These are phyloP conservation scores for Xylaria sp. DNA, from an alignment of 2,329 filamentous ascomycete species.

Conservation along the genomic window DNA sequence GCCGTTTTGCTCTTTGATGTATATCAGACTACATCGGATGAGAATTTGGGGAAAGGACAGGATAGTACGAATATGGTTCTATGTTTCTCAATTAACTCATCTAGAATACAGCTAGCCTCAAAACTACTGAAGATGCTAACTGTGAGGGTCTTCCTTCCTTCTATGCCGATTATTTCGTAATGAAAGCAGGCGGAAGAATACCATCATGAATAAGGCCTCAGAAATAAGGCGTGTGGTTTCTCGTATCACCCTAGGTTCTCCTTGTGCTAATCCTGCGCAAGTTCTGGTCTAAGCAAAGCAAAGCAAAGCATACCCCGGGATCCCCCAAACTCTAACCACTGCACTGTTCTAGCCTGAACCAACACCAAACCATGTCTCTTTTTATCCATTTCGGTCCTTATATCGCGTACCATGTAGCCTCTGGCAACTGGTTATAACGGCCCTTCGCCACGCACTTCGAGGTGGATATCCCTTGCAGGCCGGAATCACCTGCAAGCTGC, in stretches of 20 bases:
- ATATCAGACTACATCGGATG: too few relatives aligned
- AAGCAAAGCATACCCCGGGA: not conserved
- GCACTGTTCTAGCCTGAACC: not conserved
- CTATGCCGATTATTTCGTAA: too few relatives aligned
- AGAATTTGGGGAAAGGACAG: too few relatives aligned
- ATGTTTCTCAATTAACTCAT: too few relatives aligned
- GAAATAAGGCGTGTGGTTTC: not conserved
- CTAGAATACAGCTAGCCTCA: too few relatives aligned
- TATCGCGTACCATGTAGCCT: not conserved
- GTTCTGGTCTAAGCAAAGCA: not conserved
- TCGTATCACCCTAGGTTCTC: not conserved
- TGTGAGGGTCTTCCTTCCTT: too few relatives aligned
- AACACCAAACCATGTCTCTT: not conserved
- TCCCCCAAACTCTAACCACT: not conserved
- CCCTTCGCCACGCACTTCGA: not conserved
- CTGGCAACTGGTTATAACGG: too few relatives aligned
- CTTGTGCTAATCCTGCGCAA: slow-evolving; percentile 1
- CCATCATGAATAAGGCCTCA: not conserved
- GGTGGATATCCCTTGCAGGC: not conserved
- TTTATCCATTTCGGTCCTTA: not conserved
- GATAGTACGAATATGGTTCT: too few relatives aligned
- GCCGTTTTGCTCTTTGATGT: too few relatives aligned
- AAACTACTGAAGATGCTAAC: too few relatives aligned
- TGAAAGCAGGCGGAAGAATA: not conserved
- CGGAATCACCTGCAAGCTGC: not conserved